These are phyloP conservation scores for Tetradesmus obliquus DNA, from an alignment of 139 green algal species.

Conservation along the genomic window DNA sequence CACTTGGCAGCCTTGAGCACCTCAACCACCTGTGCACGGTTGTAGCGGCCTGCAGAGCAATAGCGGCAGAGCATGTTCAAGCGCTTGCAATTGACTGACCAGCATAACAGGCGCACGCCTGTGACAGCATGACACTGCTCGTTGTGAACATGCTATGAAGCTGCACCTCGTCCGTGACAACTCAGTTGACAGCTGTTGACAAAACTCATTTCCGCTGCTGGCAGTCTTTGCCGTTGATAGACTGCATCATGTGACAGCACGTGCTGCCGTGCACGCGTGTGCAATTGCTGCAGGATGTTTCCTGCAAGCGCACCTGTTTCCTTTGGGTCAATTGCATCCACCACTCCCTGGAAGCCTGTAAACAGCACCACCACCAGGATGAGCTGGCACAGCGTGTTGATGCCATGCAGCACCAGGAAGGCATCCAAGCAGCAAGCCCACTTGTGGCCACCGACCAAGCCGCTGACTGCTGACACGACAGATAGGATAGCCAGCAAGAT, in stretches of 20 bases:
- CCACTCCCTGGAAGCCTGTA: not conserved
- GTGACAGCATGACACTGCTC: not conserved
- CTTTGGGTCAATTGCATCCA: not conserved
- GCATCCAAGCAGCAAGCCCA: slow-evolving; percentile 39
- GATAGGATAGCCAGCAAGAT: slow-evolving; percentile 35
- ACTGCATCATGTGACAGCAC: too few species aligned
- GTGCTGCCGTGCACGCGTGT: not conserved
- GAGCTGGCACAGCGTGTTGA: slow-evolving; percentile 32
- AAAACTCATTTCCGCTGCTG: too few species aligned
- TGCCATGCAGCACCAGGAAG: slow-evolving; percentile 36
- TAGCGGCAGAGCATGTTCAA: not conserved
- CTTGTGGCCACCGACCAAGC: slow-evolving; percentile 30
- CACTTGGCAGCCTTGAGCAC: slow-evolving; percentile 38
- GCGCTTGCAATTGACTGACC: not conserved
- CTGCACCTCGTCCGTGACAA: too few species aligned
- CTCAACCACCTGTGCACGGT: slow-evolving; percentile 6
- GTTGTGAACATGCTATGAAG: too few species aligned
- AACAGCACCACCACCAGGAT: slow-evolving; percentile 40
- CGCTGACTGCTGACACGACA: slow-evolving; percentile 4
- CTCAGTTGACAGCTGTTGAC: too few species aligned
- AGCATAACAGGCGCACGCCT: not conserved
- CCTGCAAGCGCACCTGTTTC: not conserved
- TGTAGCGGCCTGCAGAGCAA: slow-evolving; percentile 13
- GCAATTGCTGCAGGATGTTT: not conserved
- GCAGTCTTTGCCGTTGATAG: too few species aligned